Evolutionary conservation across 2,329 filamentous ascomycete species (phyloP).

Genomic region (Phoma sp.): DNA sequence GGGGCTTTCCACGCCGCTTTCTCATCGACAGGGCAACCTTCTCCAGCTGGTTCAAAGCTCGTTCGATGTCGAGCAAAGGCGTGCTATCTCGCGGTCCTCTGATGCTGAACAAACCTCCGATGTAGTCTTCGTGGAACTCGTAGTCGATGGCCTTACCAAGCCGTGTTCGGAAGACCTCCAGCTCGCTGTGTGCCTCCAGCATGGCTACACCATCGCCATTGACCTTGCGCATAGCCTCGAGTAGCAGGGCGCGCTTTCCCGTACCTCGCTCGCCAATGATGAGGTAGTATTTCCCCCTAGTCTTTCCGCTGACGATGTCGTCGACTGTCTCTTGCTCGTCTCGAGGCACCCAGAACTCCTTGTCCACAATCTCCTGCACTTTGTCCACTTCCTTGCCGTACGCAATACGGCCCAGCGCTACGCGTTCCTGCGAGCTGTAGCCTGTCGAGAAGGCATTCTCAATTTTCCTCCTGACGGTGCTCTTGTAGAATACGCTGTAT

Average conservation of each 20-base stretch:
- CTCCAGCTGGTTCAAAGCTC: constrained; percentile 95
- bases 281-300: constrained; percentile 84
- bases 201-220: constrained; percentile 88
- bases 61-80: constrained; percentile 90
- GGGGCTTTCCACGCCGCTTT: constrained; percentile 66
- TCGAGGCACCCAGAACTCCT: constrained; percentile 78
- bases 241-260: constrained; percentile 92
- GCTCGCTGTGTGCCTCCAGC: constrained; percentile 93
- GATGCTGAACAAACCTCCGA: constrained; percentile 93
- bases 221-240: constrained; percentile 91
- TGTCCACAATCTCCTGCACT: constrained; percentile 44
- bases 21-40: constrained; percentile 84
- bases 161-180: constrained; percentile 91
- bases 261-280: constrained; percentile 94
- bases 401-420: constrained; percentile 38
- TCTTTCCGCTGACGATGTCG: constrained; percentile 75
- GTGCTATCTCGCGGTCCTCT: constrained; percentile 89
- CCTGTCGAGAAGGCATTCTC: constrained; percentile 43
- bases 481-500: constrained; percentile 44
- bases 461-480: constrained; percentile 39
- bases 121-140: constrained; percentile 97
- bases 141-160: constrained; percentile 94
- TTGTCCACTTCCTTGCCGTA: constrained; percentile 36
- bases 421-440: constrained; percentile 45
- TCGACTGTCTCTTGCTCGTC: constrained; percentile 82